Conservation (phyloP, 768 basidiomycete genomes). For the Tulasnella calospora region DNA sequence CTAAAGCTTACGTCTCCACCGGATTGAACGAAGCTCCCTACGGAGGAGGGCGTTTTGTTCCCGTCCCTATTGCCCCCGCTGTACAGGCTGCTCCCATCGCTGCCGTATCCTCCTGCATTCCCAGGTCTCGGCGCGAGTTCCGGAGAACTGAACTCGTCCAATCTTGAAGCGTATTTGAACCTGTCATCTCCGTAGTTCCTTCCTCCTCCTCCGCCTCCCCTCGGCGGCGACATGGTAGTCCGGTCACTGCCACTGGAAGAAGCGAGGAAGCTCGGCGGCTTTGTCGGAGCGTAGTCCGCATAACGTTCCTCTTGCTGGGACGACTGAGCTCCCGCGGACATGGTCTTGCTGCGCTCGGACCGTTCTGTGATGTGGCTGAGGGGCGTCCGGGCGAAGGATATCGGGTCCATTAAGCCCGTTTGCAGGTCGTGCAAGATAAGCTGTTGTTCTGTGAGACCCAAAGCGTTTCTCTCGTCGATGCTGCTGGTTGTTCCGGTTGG, state of each 20-base stretch:
- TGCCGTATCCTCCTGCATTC: not conserved
- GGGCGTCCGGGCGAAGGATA: not conserved
- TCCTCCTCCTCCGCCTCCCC: not conserved
- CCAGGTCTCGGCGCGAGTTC: not conserved
- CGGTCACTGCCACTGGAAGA: not conserved
- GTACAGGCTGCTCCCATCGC: not conserved
- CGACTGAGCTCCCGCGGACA: not conserved
- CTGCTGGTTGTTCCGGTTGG: not conserved
- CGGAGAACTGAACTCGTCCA: constrained; percentile 1
- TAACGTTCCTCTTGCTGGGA: not conserved
- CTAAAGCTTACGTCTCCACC: not conserved
- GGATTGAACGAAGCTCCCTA: not conserved
- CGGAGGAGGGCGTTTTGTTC: not conserved
- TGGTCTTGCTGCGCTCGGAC: not conserved
- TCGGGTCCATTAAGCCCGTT: not conserved
- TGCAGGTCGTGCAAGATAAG: not conserved
- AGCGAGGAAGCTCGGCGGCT: not conserved
- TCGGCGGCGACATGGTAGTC: not conserved
- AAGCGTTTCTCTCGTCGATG: not conserved
- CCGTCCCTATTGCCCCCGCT: not conserved
- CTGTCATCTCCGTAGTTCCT: not conserved
- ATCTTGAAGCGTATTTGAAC: not conserved
- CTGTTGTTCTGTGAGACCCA: not conserved
- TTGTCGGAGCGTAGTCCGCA: not conserved
- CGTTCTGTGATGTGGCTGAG: not conserved